Base-by-base conservation (phyloP, 805 yeast species). In the Limtongia smithiae region DNA sequence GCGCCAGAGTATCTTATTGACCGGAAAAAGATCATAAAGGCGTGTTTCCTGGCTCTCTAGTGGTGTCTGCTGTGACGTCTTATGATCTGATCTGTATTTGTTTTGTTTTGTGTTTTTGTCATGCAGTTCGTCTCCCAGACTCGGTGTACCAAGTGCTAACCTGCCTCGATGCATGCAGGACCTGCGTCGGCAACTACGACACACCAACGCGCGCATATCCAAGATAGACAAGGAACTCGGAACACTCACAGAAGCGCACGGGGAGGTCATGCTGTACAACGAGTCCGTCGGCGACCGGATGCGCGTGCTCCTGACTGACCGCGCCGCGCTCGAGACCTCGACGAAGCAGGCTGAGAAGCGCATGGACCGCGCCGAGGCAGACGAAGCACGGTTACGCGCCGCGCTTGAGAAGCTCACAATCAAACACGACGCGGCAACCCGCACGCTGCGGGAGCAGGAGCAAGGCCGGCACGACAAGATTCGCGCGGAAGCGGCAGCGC, bases 401-500 rank as follows among this genome's bases (percentile, higher is more conserved):
- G 52, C 49, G 17, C 60, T 74, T 7, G 62, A 57, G 0, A 48
- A 54, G 1, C 46, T 71, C 2, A 64, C 35, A 27, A 2, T 37
- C 5, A 33, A 46, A 12, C 31, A 34, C 17, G 37, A 36, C 18
- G 25, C 24, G 15, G 56, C 54, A 3, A 43, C 33, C 18, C n/a
- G 7, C 28, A 25, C 48, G 17, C 30, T 44, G 24, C 18, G 37
- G 15, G 47, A 24, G 15, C 38, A 28, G 22, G 30, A 14, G 21
- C 38, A 22, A 17, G 51, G 43, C 17, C 24, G n/a, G 14, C 31
- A 24, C 15, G 36, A 51, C 55, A 50, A 34, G 51, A 41, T 52
- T 14, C 30, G 4, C 5, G 36, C 24, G 53, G 58, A 41, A 46
- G 69, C 68, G 51, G 62, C 69, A 15, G 50, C 55, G n/a, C 72